Evolutionary conservation across 2,329 filamentous ascomycete species (phyloP), one percentile per base, ranked within the genome.

Genomic region (Colletotrichum shisoi): DNA sequence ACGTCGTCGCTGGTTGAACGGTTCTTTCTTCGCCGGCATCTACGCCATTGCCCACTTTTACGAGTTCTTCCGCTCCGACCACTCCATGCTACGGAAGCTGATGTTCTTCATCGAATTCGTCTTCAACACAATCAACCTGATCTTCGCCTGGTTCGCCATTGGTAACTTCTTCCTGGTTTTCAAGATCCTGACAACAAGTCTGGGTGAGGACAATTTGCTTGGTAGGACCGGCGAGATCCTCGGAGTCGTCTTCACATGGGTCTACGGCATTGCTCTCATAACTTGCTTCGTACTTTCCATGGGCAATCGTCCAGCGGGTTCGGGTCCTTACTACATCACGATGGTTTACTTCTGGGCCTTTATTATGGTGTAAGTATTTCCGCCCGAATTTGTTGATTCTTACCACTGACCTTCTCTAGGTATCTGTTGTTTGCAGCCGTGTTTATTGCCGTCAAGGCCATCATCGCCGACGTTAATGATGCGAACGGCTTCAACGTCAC

Each of bases 101-200:
- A 92, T 92, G 84, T 92, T 99, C 79, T 86, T 97, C 73, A 79
- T 98, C 71, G 95, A 99, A 77, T 98, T 97, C 78, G 82, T 91
- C 71, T 99, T 97, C 81, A 94, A 97, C 79, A 95, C 93, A 1
- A 85, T 94, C 79, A 96, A 92, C 84, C 97, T 98, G 92, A 86
- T 99, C 75, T 99, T 98, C 77, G 94, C 95, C 60, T 99, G 95
- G 95, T 98, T 99, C 76, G 93, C 91, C 73, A 95, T 98, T 75
- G 91, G 95, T 75, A 99, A 99, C 81, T 99, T 99, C 85, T 99
- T 98, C 86, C 82, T 99, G 75, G 94, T 99, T 72, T 99, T 99
- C 83, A 94, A 94, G 78, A 98, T 99, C 76, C 83, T 99, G 71
- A 98, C 94, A 1, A 90, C 89, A 12, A 97, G 94, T 74, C 83